Evolutionary conservation across 1,284 basidiomycete genomes (phyloP), one percentile per base, ranked within the genome.

Genomic region (Fereydounia khargensis): DNA sequence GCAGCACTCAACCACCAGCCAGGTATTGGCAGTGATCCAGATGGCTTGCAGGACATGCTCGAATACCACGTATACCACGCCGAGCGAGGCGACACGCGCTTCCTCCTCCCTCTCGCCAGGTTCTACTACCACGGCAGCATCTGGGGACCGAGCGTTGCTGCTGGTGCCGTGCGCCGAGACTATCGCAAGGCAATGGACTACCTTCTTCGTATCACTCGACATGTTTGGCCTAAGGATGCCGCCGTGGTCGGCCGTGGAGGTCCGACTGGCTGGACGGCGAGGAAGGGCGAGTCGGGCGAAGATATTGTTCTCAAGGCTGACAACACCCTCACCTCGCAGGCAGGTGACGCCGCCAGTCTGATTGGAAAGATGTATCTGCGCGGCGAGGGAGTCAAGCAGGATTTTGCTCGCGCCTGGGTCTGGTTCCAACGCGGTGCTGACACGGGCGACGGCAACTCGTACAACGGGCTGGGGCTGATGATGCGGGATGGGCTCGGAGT

Each of bases 321-420:
- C 5, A 61, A 67, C 30, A 33, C 35, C 14, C 6, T 53, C 39
- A 28, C 47, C 0, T 28, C 34, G 1, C 49, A 56, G 1, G 69
- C 69, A 0, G 64, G 58, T 14, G 35, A 39, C 8, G 73, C 73
- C 2, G 73, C 71, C 3, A 56, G 55, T 21, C 49, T 70, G 39
- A 76, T 98, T 2, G 95, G 94, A 0, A 82, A 88, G 47, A 96
- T 98, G 91, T 89, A 88, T 64, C 78, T 99, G 30, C 81, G 95
- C 28, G 94, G 94, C 0, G 95, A 98, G 74, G 94, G 94, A 8
- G 85, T 90, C 19, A 85, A 85, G 67, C 81, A 82, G 58, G 89
- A 97, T 76, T 82, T 82, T 31, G 79, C 78, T 17, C 78, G 84
- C 49, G 95, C 94, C 11, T 89, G 85, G 78, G 83, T 94, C 78